phyloP scores from a whole-genome alignment of 179 eudicot genomes.

The Silene vulgaris region DNA sequence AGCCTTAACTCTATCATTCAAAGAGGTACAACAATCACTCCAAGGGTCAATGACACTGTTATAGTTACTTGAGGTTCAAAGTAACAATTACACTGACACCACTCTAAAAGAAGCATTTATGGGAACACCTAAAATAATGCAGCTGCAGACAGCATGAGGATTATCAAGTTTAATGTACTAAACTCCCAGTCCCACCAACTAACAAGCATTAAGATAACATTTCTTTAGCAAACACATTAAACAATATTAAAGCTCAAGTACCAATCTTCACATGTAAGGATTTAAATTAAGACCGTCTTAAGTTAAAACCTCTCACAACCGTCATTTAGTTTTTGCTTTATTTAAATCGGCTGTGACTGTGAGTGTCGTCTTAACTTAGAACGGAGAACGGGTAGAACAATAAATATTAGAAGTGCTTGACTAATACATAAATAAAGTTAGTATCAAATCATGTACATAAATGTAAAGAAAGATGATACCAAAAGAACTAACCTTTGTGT shows the following conservation, averaged over 20 bases:
- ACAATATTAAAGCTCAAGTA: background rate
- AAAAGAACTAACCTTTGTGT: conserved; percentile 28
- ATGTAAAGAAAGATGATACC: conserved; percentile 21
- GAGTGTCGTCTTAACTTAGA: no score
- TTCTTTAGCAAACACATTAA: background rate
- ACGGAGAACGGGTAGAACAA: no score
- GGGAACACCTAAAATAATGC: background rate
- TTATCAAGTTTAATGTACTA: background rate
- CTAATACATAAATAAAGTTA: conserved; percentile 6
- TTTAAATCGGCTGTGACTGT: no score
- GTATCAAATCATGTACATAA: conserved; percentile 26
- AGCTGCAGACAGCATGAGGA: background rate
- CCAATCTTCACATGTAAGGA: no score
- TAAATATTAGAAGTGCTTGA: background rate
- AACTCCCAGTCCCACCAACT: background rate
- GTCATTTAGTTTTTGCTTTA: no score
- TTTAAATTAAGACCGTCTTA: no score
- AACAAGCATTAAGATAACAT: background rate
- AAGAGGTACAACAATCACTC: background rate
- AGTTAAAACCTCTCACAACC: no score
- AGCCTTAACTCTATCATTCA: background rate
- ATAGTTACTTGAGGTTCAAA: background rate
- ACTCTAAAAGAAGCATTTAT: background rate
- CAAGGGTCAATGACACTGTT: background rate
- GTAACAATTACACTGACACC: background rate